Evolutionary conservation across 306 rosid genomes (phyloP).

Genomic region (Nissolia schottii): DNA sequence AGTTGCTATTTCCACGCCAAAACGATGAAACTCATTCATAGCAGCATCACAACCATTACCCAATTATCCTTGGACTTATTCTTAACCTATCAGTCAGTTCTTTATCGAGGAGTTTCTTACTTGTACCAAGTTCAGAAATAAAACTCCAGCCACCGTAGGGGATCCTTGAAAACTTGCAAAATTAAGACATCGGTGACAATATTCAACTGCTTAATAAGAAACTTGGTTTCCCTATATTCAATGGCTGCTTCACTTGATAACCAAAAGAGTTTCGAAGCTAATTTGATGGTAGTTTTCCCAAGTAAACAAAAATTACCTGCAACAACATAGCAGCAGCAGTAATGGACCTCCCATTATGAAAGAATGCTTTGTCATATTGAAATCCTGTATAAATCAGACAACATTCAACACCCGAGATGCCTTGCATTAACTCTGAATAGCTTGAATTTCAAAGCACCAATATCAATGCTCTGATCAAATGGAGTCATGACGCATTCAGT

Average conservation of each 20-base stretch:
- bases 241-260: conserved; percentile 27
- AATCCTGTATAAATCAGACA: conserved; percentile 79
- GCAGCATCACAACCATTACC: background rate
- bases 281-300: conserved; percentile 28
- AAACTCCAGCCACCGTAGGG: background rate
- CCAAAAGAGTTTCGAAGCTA: conserved; percentile 24
- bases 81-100: background rate
- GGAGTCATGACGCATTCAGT: conserved; percentile 28
- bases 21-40: background rate
- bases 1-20: background rate
- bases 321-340: conserved; percentile 46
- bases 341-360: conserved; percentile 49
- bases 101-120: background rate
- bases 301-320: conserved; percentile 50
- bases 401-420: conserved; percentile 44
- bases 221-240: background rate
- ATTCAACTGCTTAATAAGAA: conserved; percentile 3
- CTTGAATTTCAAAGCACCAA: conserved; percentile 43
- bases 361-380: conserved; percentile 42
- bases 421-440: conserved; percentile 32
- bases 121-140: conserved; percentile 6
- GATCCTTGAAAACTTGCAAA: conserved; percentile 9
- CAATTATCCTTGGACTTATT: background rate
- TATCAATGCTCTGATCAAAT: conserved; percentile 34
- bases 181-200: background rate